Evolutionary conservation across 257 asterid genomes (phyloP).

Genomic region (Capsicum rhomboideum): DNA sequence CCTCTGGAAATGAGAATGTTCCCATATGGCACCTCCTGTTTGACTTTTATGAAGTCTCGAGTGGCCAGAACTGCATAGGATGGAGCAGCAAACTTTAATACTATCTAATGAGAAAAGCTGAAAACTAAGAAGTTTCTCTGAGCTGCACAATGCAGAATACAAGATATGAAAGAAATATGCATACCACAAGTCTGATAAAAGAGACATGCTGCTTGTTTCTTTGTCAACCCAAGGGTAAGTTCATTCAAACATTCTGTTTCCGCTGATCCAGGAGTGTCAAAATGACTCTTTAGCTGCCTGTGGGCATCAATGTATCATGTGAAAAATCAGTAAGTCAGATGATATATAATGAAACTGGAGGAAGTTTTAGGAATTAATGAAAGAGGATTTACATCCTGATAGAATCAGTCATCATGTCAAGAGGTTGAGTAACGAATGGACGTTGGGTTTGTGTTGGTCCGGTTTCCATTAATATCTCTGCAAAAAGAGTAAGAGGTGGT

Average conservation of each 20-base stretch:
- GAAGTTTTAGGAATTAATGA: neutral
- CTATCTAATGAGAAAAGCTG: neutral
- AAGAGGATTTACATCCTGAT: slow-evolving; percentile 45
- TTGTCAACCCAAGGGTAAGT: slow-evolving; percentile 66
- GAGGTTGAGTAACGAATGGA: slow-evolving; percentile 31
- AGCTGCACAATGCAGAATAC: neutral
- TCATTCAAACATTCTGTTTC: slow-evolving; percentile 58
- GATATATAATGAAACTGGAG: neutral
- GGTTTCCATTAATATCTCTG: slow-evolving; percentile 79
- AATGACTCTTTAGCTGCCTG: slow-evolving; percentile 91
- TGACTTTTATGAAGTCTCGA: slow-evolving; percentile 42
- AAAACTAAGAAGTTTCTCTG: neutral
- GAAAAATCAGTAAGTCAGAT: neutral
- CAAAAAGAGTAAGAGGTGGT: slow-evolving; percentile 3
- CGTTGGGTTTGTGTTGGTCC: slow-evolving; percentile 83
- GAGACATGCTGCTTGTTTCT: slow-evolving; percentile 67
- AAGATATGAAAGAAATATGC: neutral
- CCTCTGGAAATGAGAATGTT: slow-evolving; percentile 80
- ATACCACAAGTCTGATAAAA: slow-evolving; percentile 86
- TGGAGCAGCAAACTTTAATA: neutral
- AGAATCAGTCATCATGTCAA: slow-evolving; percentile 64
- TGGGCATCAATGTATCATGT: slow-evolving; percentile 2
- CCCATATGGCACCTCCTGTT: slow-evolving; percentile 63
- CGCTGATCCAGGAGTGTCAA: slow-evolving; percentile 68
- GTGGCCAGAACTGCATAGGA: slow-evolving; percentile 71